These are phyloP conservation scores for Cladosporium oxysporum DNA, from an alignment of 2,329 filamentous ascomycete genomes.

Conservation along the genomic window DNA sequence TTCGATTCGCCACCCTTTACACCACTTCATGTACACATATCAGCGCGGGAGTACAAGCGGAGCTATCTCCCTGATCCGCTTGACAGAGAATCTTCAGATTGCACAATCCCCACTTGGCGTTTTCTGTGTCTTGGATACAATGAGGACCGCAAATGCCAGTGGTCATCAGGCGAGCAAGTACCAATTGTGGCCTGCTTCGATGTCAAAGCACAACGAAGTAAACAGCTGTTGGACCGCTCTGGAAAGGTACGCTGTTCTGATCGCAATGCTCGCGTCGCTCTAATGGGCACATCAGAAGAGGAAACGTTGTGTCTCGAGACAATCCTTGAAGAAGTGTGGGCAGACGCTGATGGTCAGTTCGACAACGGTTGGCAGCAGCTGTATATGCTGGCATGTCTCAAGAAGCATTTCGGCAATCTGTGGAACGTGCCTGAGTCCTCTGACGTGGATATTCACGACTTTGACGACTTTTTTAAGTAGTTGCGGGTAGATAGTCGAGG, in stretches of 20 bases:
- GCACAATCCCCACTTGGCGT: too few relatives aligned
- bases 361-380: conserved; percentile 7
- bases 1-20: background rate
- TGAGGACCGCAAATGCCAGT: too few relatives aligned
- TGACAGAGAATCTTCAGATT: too few relatives aligned
- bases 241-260: background rate
- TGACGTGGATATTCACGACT: too few relatives aligned
- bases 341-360: background rate
- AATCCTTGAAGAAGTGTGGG: conserved; percentile 7
- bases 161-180: background rate
- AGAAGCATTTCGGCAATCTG: background rate
- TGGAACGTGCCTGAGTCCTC: background rate
- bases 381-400: conserved; percentile 1
- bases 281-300: background rate
- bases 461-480: too few relatives aligned
- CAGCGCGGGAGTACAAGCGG: too few relatives aligned
- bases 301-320: background rate
- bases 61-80: too few relatives aligned
- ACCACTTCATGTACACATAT: background rate
- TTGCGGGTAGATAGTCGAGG: background rate
- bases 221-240: background rate
- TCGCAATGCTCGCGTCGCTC: too few relatives aligned
- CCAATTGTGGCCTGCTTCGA: background rate
- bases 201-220: background rate
- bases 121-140: background rate